Evolutionary conservation across 345 rosid species (phyloP), one percentile per base, ranked within the genome.

Genomic region (Durio zibethinus): DNA sequence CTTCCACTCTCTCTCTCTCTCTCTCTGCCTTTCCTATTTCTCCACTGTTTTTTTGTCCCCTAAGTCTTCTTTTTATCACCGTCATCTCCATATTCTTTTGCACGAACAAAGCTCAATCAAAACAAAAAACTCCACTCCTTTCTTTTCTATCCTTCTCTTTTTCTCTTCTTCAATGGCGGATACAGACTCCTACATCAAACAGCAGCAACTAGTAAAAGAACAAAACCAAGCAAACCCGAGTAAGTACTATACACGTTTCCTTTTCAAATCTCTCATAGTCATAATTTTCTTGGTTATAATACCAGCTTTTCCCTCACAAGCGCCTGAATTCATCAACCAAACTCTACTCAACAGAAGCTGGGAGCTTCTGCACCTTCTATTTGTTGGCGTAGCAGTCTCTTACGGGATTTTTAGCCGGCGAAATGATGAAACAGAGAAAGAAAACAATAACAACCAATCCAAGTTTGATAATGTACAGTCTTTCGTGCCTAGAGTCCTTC

Each of bases 341-440:
- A 85, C 90, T 47, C 65, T 88, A 15, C 79, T 84, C 77, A 86
- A 79, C 56, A 81, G 93, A 81, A 89, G 88, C 72, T 90, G 97
- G 97, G 99, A 97, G 88, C 89, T 97, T 82, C 92, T 97, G 48
- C 99, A 94, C 85, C 91, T 97, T 11, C 45, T 97, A 62, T 84
- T 97, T 45, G 97, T 97, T 66, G 99, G 99, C 10, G 90, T 97
- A 75, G 99, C 97, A 16, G 93, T 97, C 80, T 94, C 99, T 18
- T 97, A 94, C 77, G 99, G 99, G 40, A 90, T 94, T 16, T 94
- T 97, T 78, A 92, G 98, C 85, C 74, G 85, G 53, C 80, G 90
- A 21, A 89, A 88, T 38, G 85, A 88, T 16, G 94, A 89, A 27
- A 77, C 80, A 3, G 87, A 86, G 4, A 85, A 84, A 33, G 87